phyloP scores from a whole-genome alignment of 2,329 filamentous ascomycete species.

The Septoria petroselini region DNA sequence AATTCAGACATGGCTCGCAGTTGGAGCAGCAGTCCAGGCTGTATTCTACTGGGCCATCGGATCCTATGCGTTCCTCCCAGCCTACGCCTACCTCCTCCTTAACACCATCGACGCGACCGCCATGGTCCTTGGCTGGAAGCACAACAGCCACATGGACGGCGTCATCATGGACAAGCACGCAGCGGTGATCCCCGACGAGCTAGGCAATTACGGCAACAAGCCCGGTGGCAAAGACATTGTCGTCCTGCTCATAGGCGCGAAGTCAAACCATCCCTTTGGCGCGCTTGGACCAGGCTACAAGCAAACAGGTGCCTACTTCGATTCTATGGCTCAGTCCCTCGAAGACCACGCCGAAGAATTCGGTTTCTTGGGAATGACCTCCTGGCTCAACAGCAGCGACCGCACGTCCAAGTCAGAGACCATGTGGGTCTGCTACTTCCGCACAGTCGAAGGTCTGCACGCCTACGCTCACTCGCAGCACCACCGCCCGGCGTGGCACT shows the following conservation, averaged over 20 bases:
- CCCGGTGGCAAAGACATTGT: slow-evolving; percentile 37
- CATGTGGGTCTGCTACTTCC: slow-evolving; percentile 52
- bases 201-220: slow-evolving; percentile 35
- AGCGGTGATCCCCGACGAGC: slow-evolving; percentile 40
- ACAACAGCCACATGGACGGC: slow-evolving; percentile 41
- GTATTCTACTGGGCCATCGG: slow-evolving; percentile 37
- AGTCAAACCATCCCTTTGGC: slow-evolving; percentile 47
- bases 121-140: slow-evolving; percentile 36
- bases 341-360: slow-evolving; percentile 43
- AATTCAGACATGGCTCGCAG: slow-evolving; percentile 43
- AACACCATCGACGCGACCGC: slow-evolving; percentile 37
- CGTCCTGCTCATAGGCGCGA: slow-evolving; percentile 42
- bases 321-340: slow-evolving; percentile 39
- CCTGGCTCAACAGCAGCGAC: slow-evolving; percentile 42
- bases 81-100: slow-evolving; percentile 37
- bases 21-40: slow-evolving; percentile 43
- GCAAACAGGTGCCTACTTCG: slow-evolving; percentile 42
- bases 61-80: slow-evolving; percentile 38
- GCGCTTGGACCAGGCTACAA: slow-evolving; percentile 46
- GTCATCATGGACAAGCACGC: slow-evolving; percentile 39
- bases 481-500: slow-evolving; percentile 53
- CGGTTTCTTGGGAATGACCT: slow-evolving; percentile 49
- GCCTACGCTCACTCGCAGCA: slow-evolving; percentile 51
- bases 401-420: slow-evolving; percentile 42
- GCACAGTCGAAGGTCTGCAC: slow-evolving; percentile 51